Conservation (phyloP, 2,329 filamentous ascomycete genomes). For the Arthrobotrys musiformis region DNA sequence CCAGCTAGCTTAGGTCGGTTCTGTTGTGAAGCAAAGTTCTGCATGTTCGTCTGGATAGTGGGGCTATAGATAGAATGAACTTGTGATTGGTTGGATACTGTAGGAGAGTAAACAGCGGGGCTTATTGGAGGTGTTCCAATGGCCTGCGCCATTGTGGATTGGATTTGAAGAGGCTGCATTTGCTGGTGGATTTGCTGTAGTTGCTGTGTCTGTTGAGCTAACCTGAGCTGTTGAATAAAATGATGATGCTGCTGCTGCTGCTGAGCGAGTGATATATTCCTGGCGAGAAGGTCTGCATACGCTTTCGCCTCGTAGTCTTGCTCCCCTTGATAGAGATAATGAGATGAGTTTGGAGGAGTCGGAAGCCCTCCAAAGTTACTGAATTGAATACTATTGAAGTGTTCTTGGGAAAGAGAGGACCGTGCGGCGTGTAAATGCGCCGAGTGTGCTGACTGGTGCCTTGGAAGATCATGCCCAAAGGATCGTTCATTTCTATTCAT, state of each 20-base stretch:
- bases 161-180: slow-evolving; percentile 53
- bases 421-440: slow-evolving; percentile 55
- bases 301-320: slow-evolving; percentile 80
- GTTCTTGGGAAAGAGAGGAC: slow-evolving; percentile 5
- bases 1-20: background rate
- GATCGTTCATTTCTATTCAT: slow-evolving; percentile 69
- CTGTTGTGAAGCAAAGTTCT: slow-evolving; percentile 25
- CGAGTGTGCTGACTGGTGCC: slow-evolving; percentile 62
- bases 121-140: slow-evolving; percentile 58
- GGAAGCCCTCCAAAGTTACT: slow-evolving; percentile 59
- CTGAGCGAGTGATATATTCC: slow-evolving; percentile 90
- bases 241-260: slow-evolving; percentile 76
- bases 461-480: slow-evolving; percentile 68
- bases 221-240: slow-evolving; percentile 59
- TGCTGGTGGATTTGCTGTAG: slow-evolving; percentile 58
- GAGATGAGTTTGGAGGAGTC: slow-evolving; percentile 58
- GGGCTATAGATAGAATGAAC: background rate
- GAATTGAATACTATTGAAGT: slow-evolving; percentile 26
- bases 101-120: slow-evolving; percentile 54
- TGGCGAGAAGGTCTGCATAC: slow-evolving; percentile 88
- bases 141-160: slow-evolving; percentile 50
- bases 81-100: background rate
- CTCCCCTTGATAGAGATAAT: slow-evolving; percentile 57
- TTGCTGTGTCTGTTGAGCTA: slow-evolving; percentile 28
- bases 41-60: background rate